Evolutionary conservation across 805 yeast species (phyloP).

Genomic region (Candida endomychidarum): DNA sequence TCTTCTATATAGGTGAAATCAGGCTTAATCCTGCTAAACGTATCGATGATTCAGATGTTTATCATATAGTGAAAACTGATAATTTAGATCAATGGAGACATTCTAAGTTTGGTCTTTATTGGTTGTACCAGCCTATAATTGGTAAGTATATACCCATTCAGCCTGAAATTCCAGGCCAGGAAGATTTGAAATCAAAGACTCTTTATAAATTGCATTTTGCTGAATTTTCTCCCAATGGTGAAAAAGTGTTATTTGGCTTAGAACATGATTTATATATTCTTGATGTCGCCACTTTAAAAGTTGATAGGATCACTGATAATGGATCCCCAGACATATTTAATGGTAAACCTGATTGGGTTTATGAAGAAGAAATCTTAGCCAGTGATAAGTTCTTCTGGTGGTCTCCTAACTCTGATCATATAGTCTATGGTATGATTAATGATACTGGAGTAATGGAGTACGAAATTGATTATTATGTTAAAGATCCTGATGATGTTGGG

Average conservation of each 20-base stretch:
- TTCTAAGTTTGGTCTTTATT: slow-evolving; percentile 35
- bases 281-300: slow-evolving; percentile 23
- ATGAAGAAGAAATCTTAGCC: slow-evolving; percentile 74
- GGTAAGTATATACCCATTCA: slow-evolving; percentile 33
- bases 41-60: slow-evolving; percentile 40
- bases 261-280: slow-evolving; percentile 55
- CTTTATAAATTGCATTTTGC: slow-evolving; percentile 49
- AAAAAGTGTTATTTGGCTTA: slow-evolving; percentile 53
- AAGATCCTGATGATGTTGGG: slow-evolving; percentile 19
- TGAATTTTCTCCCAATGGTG: slow-evolving; percentile 61
- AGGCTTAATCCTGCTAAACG: slow-evolving; percentile 40
- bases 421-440: slow-evolving; percentile 57
- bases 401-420: slow-evolving; percentile 59
- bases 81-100: slow-evolving; percentile 42
- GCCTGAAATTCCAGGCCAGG: slow-evolving; percentile 20
- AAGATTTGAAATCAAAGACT: slow-evolving; percentile 11
- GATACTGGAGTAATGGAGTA: slow-evolving; percentile 59
- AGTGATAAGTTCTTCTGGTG: slow-evolving; percentile 68
- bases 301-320: slow-evolving; percentile 45
- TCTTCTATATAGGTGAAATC: slow-evolving; percentile 31
- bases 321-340: slow-evolving; percentile 55
- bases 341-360: slow-evolving; percentile 82
- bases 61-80: slow-evolving; percentile 58
- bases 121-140: slow-evolving; percentile 33
- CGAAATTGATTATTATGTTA: slow-evolving; percentile 52